Percentiles rank a stretch among this genome's conserved stretches.
These are phyloP conservation scores for Triticum turgidum DNA, from an alignment of 176 grass and related monocot species.

Conservation along the genomic window DNA sequence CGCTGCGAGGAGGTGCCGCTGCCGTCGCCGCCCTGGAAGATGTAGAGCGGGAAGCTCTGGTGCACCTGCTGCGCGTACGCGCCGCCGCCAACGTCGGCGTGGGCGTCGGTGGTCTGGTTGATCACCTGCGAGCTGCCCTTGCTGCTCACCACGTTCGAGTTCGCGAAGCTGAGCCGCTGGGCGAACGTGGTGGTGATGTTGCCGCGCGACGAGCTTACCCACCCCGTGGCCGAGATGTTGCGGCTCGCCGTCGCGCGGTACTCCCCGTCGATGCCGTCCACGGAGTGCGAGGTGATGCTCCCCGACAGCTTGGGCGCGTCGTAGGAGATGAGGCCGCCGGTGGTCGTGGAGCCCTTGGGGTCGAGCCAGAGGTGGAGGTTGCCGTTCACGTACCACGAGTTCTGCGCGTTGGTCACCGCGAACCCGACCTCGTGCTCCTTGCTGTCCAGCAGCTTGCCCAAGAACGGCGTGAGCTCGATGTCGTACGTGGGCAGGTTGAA, in stretches of 20 bases:
- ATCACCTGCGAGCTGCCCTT: constrained; percentile 57
- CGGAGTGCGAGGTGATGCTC: constrained; percentile 41
- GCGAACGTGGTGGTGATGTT: constrained; percentile 85
- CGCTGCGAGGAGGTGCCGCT: constrained; percentile 54
- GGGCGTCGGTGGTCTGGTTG: constrained; percentile 71
- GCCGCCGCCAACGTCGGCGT: constrained; percentile 22
- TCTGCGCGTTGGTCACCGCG: constrained; percentile 70
- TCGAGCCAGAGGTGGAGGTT: constrained; percentile 97
- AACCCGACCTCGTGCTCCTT: constrained; percentile 69
- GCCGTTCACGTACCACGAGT: constrained; percentile 77
- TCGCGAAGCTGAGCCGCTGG: constrained; percentile 55
- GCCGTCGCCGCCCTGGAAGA: constrained; percentile 58
- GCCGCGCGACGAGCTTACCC: constrained; percentile 76
- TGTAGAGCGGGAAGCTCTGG: constrained; percentile 79
- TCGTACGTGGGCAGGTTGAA: constrained; percentile 87
- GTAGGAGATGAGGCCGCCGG: constrained; percentile 52
- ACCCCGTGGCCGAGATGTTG: constrained; percentile 60
- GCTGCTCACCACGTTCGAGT: constrained; percentile 59
- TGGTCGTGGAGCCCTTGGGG: constrained; percentile 38
- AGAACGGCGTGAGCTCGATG: constrained; percentile 86
- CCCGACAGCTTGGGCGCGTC: constrained; percentile 49
- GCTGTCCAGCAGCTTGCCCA: constrained; percentile 72
- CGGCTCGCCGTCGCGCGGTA: constrained; percentile 54
- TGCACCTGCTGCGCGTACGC: constrained; percentile 39
- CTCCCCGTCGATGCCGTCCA: constrained; percentile 58